phyloP scores from a whole-genome alignment of 106 monocot species.

The Phalaenopsis aphrodite region DNA sequence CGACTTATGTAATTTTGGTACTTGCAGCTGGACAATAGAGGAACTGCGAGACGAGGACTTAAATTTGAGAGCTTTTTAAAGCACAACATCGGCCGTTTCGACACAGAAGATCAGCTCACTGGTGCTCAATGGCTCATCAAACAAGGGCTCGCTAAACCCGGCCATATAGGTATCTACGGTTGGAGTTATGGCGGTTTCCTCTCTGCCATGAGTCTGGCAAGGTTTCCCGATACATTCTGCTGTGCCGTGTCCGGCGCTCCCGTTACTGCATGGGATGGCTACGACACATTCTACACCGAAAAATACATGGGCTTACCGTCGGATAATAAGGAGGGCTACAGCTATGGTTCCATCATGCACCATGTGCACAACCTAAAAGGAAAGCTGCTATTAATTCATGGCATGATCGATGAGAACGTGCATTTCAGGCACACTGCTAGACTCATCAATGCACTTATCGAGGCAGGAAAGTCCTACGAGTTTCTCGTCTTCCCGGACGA shows the following conservation, averaged over 20 bases:
- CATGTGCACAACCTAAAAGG: slow-evolving; percentile 59
- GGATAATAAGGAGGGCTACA: slow-evolving; percentile 40
- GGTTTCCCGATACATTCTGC: slow-evolving; percentile 55
- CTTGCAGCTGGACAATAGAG: slow-evolving; percentile 89
- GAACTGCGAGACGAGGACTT: slow-evolving; percentile 71
- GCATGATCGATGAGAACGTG: slow-evolving; percentile 96
- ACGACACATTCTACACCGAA: slow-evolving; percentile 94
- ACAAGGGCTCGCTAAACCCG: slow-evolving; percentile 57
- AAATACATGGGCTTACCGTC: slow-evolving; percentile 86
- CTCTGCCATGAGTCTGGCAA: slow-evolving; percentile 63
- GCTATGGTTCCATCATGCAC: slow-evolving; percentile 68
- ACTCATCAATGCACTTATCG: slow-evolving; percentile 69
- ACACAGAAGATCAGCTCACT: slow-evolving; percentile 78
- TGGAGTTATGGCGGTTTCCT: slow-evolving; percentile 97
- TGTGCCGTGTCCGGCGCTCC: slow-evolving; percentile 88
- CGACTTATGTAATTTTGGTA: neutral
- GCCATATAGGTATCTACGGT: slow-evolving; percentile 75
- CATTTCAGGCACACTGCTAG: slow-evolving; percentile 91
- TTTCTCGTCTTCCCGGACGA: slow-evolving; percentile 86
- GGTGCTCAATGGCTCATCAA: slow-evolving; percentile 80
- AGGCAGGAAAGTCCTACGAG: slow-evolving; percentile 76
- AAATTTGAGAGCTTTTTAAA: slow-evolving; percentile 69
- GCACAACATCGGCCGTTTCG: slow-evolving; percentile 59
- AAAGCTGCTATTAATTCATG: slow-evolving; percentile 77
- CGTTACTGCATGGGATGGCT: slow-evolving; percentile 91